Evolutionary conservation across 2,329 filamentous ascomycete species (phyloP).

Genomic region (Alternaria brassicicola): DNA sequence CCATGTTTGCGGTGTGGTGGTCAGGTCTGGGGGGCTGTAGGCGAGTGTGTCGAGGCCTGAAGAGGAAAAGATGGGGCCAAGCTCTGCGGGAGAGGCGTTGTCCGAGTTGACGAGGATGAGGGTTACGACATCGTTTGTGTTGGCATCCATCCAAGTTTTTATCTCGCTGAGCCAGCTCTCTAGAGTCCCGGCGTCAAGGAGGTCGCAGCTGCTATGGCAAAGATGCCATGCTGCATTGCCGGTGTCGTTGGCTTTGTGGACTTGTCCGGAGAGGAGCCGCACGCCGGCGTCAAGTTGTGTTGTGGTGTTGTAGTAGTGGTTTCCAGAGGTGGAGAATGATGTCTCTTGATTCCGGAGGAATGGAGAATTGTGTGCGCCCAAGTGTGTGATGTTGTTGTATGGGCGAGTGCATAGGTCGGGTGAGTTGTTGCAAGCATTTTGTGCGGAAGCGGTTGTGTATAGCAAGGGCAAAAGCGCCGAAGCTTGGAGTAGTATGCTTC

Average conservation of each 20-base stretch:
- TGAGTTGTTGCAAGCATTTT: constrained; percentile 78
- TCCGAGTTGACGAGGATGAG: constrained; percentile 75
- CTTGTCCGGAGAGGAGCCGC: constrained; percentile 72
- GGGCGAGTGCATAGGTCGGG: constrained; percentile 71
- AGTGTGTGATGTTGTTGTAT: constrained; percentile 78
- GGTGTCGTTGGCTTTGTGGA: constrained; percentile 63
- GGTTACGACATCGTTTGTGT: constrained; percentile 78
- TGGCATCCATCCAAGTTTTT: constrained; percentile 70
- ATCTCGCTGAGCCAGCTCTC: constrained; percentile 68
- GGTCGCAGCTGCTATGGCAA: constrained; percentile 71
- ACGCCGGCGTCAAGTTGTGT: constrained; percentile 73
- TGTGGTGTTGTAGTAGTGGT: constrained; percentile 77
- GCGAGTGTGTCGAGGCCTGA: constrained; percentile 67
- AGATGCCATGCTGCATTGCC: constrained; percentile 61
- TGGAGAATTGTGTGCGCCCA: constrained; percentile 76
- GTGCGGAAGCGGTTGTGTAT: constrained; percentile 36
- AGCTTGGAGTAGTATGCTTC: constrained; percentile 31
- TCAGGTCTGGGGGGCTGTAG: constrained; percentile 49
- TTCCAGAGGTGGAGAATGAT: constrained; percentile 67
- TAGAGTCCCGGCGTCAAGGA: constrained; percentile 73
- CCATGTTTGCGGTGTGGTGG: constrained; percentile 65
- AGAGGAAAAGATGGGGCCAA: constrained; percentile 55
- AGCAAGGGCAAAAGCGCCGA: constrained; percentile 38
- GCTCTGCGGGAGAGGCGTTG: constrained; percentile 59
- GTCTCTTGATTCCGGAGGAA: constrained; percentile 71